Conservation (phyloP, 768 basidiomycete species). For the Tulasnella sp. region DNA sequence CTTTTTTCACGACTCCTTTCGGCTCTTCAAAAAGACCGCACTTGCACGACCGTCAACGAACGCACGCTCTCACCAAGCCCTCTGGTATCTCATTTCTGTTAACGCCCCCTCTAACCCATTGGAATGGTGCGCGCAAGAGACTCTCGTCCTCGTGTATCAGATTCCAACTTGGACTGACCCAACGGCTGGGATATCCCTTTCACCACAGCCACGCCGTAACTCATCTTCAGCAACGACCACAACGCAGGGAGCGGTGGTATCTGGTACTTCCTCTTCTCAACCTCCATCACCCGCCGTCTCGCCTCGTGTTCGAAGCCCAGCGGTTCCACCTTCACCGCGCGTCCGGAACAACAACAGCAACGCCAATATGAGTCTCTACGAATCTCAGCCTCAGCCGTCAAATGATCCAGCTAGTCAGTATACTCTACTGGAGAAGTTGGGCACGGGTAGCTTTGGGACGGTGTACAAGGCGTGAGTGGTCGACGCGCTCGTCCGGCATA, state of each 20-base stretch:
- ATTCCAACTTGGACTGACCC: background rate
- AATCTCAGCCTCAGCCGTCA: background rate
- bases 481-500: background rate
- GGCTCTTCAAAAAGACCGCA: background rate
- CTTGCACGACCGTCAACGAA: background rate
- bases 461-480: slow-evolving; percentile 81
- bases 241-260: background rate
- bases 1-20: background rate
- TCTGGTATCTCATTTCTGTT: background rate
- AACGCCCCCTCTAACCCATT: background rate
- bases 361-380: background rate
- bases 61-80: background rate
- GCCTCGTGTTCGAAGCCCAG: background rate
- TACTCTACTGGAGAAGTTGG: slow-evolving; percentile 90
- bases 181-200: background rate
- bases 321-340: background rate
- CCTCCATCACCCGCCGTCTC: background rate
- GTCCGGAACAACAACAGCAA: background rate
- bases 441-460: slow-evolving; percentile 92
- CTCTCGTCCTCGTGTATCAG: background rate
- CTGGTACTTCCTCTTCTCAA: background rate
- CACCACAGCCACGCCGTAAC: background rate
- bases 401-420: slow-evolving; percentile 87
- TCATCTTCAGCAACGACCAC: background rate
- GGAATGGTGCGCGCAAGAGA: background rate